A percentile compares a stretch with the other conserved stretches of the same genome.
Conservation (phyloP, 208 protist species). For the Leishmania tarentolae region DNA sequence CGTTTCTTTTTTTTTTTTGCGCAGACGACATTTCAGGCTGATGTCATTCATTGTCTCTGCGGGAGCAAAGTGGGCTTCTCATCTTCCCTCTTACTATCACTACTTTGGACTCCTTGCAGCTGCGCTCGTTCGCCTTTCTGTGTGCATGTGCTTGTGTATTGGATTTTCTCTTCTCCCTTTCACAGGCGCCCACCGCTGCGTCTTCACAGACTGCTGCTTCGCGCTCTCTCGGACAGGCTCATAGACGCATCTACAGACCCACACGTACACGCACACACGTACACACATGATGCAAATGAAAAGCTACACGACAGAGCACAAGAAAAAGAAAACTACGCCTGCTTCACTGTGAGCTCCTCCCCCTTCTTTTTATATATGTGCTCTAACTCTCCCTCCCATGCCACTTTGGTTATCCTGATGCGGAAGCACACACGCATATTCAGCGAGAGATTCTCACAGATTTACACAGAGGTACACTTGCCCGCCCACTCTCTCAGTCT, state of each 20-base stretch:
- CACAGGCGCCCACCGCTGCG: neutral
- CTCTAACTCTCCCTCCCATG: neutral
- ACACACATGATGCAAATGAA: conserved; percentile 10
- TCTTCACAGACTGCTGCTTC: too few relatives aligned
- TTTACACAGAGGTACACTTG: neutral
- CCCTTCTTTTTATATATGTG: conserved; percentile 1
- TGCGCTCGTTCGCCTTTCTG: neutral
- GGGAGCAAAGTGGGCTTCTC: neutral
- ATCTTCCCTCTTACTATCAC: conserved; percentile 14
- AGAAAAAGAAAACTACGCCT: neutral
- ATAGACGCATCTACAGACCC: too few relatives aligned
- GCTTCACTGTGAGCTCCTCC: neutral
- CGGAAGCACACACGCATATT: neutral
- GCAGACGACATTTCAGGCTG: neutral
- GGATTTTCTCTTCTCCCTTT: neutral
- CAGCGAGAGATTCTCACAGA: neutral
- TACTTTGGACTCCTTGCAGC: neutral
- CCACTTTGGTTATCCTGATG: neutral
- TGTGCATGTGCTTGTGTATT: neutral
- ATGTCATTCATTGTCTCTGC: neutral
- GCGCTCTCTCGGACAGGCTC: neutral
- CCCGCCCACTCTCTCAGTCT: neutral
- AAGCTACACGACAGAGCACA: neutral
- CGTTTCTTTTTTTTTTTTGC: neutral
- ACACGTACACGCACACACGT: neutral